Evolutionary conservation across 371 early-diverging fungal species (phyloP).

Genomic region (Mucor saturninus): DNA sequence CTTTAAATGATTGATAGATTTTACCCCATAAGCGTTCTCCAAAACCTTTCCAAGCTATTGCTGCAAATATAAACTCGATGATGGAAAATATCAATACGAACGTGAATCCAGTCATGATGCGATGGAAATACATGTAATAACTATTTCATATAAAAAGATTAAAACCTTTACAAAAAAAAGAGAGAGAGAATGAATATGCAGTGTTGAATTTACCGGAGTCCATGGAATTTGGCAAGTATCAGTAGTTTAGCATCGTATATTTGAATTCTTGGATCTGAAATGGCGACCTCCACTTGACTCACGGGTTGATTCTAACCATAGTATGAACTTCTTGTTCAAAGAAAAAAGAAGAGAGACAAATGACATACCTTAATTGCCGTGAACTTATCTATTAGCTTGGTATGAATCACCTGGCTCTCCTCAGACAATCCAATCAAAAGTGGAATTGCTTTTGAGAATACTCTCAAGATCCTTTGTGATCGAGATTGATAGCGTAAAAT

Average conservation of each 20-base stretch:
- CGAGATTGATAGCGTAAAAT: slow-evolving; percentile 78
- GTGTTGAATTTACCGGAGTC: slow-evolving; percentile 63
- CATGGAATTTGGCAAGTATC: slow-evolving; percentile 79
- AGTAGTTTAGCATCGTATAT: slow-evolving; percentile 69
- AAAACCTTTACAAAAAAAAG: background rate
- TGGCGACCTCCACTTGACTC: slow-evolving; percentile 57
- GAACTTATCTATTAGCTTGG: slow-evolving; percentile 73
- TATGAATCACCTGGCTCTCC: slow-evolving; percentile 69
- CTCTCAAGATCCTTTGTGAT: slow-evolving; percentile 66
- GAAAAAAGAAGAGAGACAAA: background rate
- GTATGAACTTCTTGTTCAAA: no score
- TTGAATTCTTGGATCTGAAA: slow-evolving; percentile 68
- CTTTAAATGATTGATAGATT: background rate
- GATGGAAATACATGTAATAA: slow-evolving; percentile 82
- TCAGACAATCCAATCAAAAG: slow-evolving; percentile 67
- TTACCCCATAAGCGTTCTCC: slow-evolving; percentile 25
- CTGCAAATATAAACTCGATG: slow-evolving; percentile 69
- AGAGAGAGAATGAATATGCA: no score
- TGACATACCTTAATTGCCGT: slow-evolving; percentile 58
- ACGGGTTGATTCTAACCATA: slow-evolving; percentile 45
- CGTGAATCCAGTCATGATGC: slow-evolving; percentile 62
- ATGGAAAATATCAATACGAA: slow-evolving; percentile 66
- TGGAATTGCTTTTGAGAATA: slow-evolving; percentile 68
- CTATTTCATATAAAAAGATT: slow-evolving; percentile 33
- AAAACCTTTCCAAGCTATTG: slow-evolving; percentile 67